Conservation (phyloP, 73 alveolate genomes). For the Strombidium stylifer region DNA sequence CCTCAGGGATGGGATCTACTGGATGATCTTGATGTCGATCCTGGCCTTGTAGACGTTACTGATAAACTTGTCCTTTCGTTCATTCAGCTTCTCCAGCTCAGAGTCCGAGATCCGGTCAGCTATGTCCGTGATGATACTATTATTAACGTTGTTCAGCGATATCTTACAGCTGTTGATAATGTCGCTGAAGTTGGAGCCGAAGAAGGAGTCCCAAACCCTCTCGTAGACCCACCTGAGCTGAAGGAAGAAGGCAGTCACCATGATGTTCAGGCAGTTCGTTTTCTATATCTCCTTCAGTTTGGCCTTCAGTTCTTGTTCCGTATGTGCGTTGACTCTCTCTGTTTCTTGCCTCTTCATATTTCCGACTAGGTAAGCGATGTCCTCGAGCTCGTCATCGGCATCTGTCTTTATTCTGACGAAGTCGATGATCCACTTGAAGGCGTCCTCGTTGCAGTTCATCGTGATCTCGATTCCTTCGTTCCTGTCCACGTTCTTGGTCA, state of each 20-base stretch:
- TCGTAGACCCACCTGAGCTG: neutral
- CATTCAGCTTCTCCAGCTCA: neutral
- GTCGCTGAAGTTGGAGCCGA: neutral
- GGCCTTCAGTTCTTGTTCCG: too few relatives aligned
- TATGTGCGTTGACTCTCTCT: too few relatives aligned
- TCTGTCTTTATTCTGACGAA: neutral
- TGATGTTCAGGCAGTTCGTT: slow-evolving; percentile 3
- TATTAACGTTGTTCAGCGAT: slow-evolving; percentile 2
- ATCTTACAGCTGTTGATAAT: slow-evolving; percentile 1
- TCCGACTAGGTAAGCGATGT: neutral
- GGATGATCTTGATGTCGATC: neutral
- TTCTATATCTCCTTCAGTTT: too few relatives aligned
- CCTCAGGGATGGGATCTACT: neutral
- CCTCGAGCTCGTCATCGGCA: neutral
- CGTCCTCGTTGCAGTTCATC: slow-evolving; percentile 11
- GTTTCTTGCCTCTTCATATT: too few relatives aligned
- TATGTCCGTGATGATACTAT: neutral
- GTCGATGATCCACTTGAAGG: slow-evolving; percentile 17
- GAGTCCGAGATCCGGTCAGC: neutral
- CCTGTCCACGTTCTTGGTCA: slow-evolving; percentile 6
- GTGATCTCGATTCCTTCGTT: slow-evolving; percentile 37
- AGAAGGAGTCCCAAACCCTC: slow-evolving; percentile 1
- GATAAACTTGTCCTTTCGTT: slow-evolving; percentile 19
- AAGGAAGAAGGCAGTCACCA: slow-evolving; percentile 14
- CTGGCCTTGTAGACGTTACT: neutral